These are phyloP conservation scores for Euphorbia schlechtendalii DNA, from an alignment of 441 rosid genomes.

Conservation along the genomic window DNA sequence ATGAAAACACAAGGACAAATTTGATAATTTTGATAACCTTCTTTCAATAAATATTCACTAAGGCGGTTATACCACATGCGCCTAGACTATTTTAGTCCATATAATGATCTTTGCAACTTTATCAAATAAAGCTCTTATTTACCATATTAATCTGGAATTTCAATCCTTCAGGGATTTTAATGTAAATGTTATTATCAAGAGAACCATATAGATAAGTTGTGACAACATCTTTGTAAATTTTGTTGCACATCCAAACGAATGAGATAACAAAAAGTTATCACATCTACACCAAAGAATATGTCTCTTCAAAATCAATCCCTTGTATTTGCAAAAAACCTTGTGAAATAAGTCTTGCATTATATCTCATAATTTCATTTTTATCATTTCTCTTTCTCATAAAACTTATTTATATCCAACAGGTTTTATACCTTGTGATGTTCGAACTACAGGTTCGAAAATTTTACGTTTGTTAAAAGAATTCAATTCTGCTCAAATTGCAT, in stretches of 20 bases:
- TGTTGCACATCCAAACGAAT: too few species aligned
- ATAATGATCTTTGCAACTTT: neutral
- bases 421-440: too few species aligned
- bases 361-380: too few species aligned
- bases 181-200: neutral
- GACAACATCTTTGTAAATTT: neutral
- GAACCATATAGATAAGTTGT: neutral
- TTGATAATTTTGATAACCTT: too few species aligned
- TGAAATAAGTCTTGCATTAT: neutral
- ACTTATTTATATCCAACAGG: too few species aligned
- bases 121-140: too few species aligned
- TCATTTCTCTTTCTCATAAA: too few species aligned
- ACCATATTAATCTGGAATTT: too few species aligned
- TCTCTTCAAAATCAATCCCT: neutral
- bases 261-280: neutral
- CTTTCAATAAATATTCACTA: neutral
- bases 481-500: too few species aligned
- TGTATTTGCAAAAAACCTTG: neutral
- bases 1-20: neutral
- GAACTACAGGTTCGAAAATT: too few species aligned
- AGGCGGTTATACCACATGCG: neutral
- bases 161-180: neutral
- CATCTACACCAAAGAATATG: neutral
- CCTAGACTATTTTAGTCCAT: neutral
- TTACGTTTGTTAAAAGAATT: too few species aligned